Evolutionary conservation across 345 rosid species (phyloP).

Genomic region (Populus euphratica): DNA sequence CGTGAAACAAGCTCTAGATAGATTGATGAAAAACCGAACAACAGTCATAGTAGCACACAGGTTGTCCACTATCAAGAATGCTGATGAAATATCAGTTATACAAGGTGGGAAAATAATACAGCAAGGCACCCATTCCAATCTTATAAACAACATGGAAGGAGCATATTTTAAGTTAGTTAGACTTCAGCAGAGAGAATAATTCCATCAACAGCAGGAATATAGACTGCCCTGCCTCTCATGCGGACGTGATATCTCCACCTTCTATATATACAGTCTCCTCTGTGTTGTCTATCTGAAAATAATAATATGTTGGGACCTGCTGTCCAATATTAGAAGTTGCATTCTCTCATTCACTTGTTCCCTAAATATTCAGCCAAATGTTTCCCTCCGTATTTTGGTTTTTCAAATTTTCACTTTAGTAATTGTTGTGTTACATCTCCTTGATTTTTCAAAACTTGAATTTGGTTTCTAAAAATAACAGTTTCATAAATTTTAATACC

Average conservation of each 20-base stretch:
- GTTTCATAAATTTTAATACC: too few relatives aligned
- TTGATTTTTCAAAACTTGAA: too few relatives aligned
- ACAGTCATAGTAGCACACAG: constrained; percentile 84
- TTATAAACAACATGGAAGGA: constrained; percentile 58
- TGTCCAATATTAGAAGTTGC: too few relatives aligned
- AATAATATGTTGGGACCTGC: too few relatives aligned
- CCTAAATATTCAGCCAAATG: too few relatives aligned
- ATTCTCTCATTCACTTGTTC: too few relatives aligned
- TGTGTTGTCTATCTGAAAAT: too few relatives aligned
- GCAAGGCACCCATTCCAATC: constrained; percentile 69
- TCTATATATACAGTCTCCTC: too few relatives aligned
- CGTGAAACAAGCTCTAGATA: constrained; percentile 80
- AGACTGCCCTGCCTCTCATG: not conserved
- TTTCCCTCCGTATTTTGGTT: too few relatives aligned
- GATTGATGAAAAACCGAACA: constrained; percentile 66
- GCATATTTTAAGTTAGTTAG: constrained; percentile 67
- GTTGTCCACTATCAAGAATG: constrained; percentile 71
- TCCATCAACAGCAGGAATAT: constrained; percentile 12
- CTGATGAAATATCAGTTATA: constrained; percentile 66
- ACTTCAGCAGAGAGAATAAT: constrained; percentile 58
- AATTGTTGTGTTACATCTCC: too few relatives aligned
- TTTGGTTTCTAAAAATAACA: too few relatives aligned
- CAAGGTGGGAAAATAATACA: constrained; percentile 68
- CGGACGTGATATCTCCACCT: not conserved
- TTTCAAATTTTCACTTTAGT: too few relatives aligned